Evolutionary conservation across 108 stramenopile species (phyloP), one percentile per base, ranked within the genome.

Genomic region (Pseudonitzschia pungens): DNA sequence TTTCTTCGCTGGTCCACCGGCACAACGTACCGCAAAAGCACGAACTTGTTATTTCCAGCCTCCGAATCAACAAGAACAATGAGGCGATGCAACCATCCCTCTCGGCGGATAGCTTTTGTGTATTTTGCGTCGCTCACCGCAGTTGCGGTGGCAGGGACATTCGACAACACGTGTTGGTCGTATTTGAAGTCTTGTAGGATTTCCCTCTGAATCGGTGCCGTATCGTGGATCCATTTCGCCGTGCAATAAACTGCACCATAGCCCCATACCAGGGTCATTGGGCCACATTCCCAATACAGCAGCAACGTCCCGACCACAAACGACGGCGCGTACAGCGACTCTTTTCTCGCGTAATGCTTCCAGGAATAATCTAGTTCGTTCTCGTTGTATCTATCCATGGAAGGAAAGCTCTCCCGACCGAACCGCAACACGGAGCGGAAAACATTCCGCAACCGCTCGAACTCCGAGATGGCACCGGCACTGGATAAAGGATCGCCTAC

Each of bases 151-250:
- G 53, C 10, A 8, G 24, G n/a, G 8, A 54, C 53, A 54, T 54
- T 54, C 24, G 53, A 24, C n/a, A 54, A 6, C 0, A 54, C 53
- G 15, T 24, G 15, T 7, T 10, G 53, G 14, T 54, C 53, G 14
- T 0, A 6, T 54, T 54, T 54, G 24, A 54, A 54, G 53, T 15
- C 11, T 54, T 54, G 14, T 15, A 54, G 24, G 6, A 24, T 54
- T 8, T 54, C 53, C 24, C 24, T 54, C 53, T 54, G n/a, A 24
- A 54, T 54, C 53, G 53, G 53, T 54, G 53, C n/a, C 53, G 53
- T 15, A 24, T 10, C 8, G 14, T 54, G 53, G 24, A 54, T 24
- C 53, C 53, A 54, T 54, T 54, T 10, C 8, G 15, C 53, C 53
- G 15, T 54, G 24, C 53, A 54, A 54, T 54, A 54, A 7, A 54